Base-by-base conservation (phyloP, 2,329 filamentous ascomycete genomes). In the Fusarium sp. region DNA sequence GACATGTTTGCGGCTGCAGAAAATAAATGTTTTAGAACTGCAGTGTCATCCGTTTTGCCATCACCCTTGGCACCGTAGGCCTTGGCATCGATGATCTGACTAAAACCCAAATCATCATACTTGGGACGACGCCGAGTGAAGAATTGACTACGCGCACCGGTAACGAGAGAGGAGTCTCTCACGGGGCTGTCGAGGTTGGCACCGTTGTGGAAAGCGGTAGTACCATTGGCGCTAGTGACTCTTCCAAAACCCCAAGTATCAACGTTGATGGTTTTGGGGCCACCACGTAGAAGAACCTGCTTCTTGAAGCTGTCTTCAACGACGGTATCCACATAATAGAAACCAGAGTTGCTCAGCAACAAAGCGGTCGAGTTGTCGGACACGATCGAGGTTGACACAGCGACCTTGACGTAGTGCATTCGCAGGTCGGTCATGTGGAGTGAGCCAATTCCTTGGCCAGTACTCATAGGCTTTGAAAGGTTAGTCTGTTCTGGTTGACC, bases 1-100 rank as follows among this genome's bases (percentile, higher is more conserved):
- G 63, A 56, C 18, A 80, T 70, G 77, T 83, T 63, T 4, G 79
- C 76, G 4, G 79, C 78, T 10, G 72, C 66, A 31, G 68, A 56
- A 68, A 85, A 81, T 34, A 83, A 66, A 8, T 64, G 22, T 34
- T 80, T 80, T 10, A 84, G 66, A 2, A 74, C 77, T 13, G 57
- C 70, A 0, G 80, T 80, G 77, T 95, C 93, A 71, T 96, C 93
- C 0, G 91, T 90, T 0, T 82, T 79, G 29, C 92, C 93, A 73
- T 96, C 92, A 76, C 93, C 93, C 79, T 87, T 89, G 56, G 92
- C 85, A 84, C 24, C 88, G 80, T 16, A 87, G 0, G 11, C 45
- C 31, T 72, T 74, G 0, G 54, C 66, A 68, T 72, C 64, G 34
- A 62, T 27, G 22, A 72, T 35, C 27, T 64, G 57, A 38, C 31